Conservation (phyloP, 1,284 basidiomycete genomes). For the Cystobasidium slooffiae region DNA sequence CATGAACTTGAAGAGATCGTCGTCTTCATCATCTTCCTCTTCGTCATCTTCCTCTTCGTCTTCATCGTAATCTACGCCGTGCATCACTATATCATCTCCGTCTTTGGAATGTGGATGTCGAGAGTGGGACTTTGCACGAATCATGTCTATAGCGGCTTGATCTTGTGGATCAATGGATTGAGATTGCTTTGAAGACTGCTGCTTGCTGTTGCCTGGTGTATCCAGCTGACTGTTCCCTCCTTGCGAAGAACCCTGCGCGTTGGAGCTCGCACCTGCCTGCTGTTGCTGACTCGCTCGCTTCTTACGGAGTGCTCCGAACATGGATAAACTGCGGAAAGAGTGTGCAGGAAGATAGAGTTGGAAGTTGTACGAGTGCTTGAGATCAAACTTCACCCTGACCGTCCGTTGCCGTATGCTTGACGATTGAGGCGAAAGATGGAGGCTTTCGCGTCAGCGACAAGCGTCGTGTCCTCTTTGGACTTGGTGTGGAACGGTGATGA, state of each 20-base stretch:
- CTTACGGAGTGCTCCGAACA: conserved; percentile 22
- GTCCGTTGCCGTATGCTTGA: no score
- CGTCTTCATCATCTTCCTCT: conserved; percentile 25
- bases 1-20: conserved; percentile 38
- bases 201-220: not conserved
- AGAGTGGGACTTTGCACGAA: conserved; percentile 16
- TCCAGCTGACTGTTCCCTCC: no score
- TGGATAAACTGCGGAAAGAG: not conserved
- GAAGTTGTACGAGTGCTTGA: no score
- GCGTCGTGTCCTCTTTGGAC: no score
- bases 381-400: no score
- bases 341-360: not conserved
- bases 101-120: conserved; percentile 40
- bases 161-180: not conserved
- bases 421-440: no score
- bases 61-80: not conserved
- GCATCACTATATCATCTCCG: conserved; percentile 3
- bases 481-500: no score
- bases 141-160: conserved; percentile 32
- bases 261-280: not conserved
- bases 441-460: no score
- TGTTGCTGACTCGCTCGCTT: conserved; percentile 9
- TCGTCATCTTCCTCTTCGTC: conserved; percentile 1
- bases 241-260: not conserved
- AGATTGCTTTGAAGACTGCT: not conserved